Evolutionary conservation across 495 filamentous ascomycete genomes (phyloP).

Genomic region (Penicillium samsonianum): DNA sequence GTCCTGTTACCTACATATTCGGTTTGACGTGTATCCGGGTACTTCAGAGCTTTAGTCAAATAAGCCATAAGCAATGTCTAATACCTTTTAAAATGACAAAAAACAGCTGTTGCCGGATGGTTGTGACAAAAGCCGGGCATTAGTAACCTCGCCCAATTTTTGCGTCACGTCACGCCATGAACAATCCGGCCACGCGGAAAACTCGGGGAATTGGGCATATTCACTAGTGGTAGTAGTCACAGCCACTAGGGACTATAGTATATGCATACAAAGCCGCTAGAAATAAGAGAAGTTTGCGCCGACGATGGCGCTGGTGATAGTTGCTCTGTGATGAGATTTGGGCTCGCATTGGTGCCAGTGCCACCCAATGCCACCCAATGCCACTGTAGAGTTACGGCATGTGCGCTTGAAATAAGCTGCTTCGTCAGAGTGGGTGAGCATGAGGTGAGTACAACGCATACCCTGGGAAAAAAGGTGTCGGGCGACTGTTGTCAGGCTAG

Average conservation of each 20-base stretch:
- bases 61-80: background rate
- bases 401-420: background rate
- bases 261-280: background rate
- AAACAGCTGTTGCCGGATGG: conserved; percentile 4
- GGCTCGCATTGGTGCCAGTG: background rate
- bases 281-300: background rate
- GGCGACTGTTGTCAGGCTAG: background rate
- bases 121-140: background rate
- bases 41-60: background rate
- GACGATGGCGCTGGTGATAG: background rate
- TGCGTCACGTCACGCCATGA: background rate
- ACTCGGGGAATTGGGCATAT: background rate
- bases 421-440: background rate
- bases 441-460: background rate
- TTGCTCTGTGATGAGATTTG: background rate
- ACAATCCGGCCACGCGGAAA: background rate
- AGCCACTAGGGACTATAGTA: background rate
- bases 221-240: background rate
- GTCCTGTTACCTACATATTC: background rate
- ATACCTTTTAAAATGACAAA: background rate
- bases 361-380: background rate
- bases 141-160: background rate
- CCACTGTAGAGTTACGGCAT: background rate
- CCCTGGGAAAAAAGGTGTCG: background rate
- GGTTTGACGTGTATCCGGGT: background rate